Conservation (phyloP, 1,284 basidiomycete genomes). For the Ustilago nuda region DNA sequence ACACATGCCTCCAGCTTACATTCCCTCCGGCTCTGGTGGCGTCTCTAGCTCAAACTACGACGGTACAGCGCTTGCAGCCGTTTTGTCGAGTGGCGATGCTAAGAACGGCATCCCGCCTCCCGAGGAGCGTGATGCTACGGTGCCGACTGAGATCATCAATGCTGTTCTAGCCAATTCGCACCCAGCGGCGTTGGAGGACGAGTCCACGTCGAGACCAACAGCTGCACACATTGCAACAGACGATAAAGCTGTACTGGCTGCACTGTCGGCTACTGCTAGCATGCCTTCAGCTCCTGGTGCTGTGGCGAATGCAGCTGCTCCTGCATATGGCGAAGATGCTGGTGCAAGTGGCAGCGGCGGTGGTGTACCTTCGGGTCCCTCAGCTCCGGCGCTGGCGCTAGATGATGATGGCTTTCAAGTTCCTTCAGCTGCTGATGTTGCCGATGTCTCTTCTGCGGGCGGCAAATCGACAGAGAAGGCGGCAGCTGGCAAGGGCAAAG, state of each 20-base stretch:
- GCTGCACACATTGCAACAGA: constrained; percentile 59
- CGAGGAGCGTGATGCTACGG: constrained; percentile 29
- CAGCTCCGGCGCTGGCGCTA: constrained; percentile 41
- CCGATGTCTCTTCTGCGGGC: background rate
- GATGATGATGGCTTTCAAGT: constrained; percentile 59
- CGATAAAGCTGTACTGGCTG: constrained; percentile 55
- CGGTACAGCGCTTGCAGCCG: constrained; percentile 24
- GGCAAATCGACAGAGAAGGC: background rate
- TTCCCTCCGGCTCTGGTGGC: constrained; percentile 38
- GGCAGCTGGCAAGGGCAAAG: constrained; percentile 35
- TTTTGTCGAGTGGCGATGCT: constrained; percentile 37
- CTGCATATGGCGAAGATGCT: constrained; percentile 26
- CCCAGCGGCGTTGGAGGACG: background rate
- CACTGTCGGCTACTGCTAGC: constrained; percentile 48
- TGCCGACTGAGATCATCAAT: constrained; percentile 31
- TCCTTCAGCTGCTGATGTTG: background rate
- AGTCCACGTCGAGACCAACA: constrained; percentile 9
- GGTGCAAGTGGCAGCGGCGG: background rate
- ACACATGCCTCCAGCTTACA: constrained; percentile 59
- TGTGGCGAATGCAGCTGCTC: constrained; percentile 25
- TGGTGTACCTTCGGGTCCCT: constrained; percentile 25
- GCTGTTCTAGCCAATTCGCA: constrained; percentile 13
- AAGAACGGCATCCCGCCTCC: constrained; percentile 46
- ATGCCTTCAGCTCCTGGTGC: constrained; percentile 37
- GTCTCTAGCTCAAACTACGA: constrained; percentile 2